Evolutionary conservation across 768 basidiomycete species (phyloP).

Genomic region (Leccinum imitatum): DNA sequence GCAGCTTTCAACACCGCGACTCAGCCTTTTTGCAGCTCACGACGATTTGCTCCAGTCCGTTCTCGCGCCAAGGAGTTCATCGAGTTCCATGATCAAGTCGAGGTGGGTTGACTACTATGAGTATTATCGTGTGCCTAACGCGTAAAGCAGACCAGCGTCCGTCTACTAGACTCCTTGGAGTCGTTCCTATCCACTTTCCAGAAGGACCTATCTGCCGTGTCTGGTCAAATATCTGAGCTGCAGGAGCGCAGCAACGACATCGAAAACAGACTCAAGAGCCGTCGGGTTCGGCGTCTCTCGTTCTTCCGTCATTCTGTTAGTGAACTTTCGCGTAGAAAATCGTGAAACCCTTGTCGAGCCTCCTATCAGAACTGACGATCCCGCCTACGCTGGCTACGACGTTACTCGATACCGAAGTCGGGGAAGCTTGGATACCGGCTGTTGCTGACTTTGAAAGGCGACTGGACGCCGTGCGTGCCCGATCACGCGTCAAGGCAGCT

Average conservation of each 20-base stretch:
- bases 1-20: background rate
- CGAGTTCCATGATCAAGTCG: conserved; percentile 89
- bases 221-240: conserved; percentile 93
- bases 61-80: conserved; percentile 64
- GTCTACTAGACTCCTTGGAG: conserved; percentile 83
- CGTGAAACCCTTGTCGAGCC: conserved; percentile 79
- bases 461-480: conserved; percentile 63
- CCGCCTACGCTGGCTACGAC: conserved; percentile 74
- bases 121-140: conserved; percentile 2
- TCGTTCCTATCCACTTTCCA: conserved; percentile 95
- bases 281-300: conserved; percentile 58
- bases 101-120: conserved; percentile 44
- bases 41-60: conserved; percentile 27
- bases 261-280: conserved; percentile 79
- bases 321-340: conserved; percentile 61
- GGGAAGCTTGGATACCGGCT: conserved; percentile 83
- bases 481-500: conserved; percentile 84
- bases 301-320: background rate
- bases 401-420: conserved; percentile 82
- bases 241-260: conserved; percentile 90
- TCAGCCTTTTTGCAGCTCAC: background rate
- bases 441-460: conserved; percentile 80
- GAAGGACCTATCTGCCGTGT: conserved; percentile 89
- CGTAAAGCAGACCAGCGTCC: conserved; percentile 70
- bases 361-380: conserved; percentile 78